Evolutionary conservation across 192 early-diverging fungal species (phyloP).

Genomic region (Backusella mclennaniae): DNA sequence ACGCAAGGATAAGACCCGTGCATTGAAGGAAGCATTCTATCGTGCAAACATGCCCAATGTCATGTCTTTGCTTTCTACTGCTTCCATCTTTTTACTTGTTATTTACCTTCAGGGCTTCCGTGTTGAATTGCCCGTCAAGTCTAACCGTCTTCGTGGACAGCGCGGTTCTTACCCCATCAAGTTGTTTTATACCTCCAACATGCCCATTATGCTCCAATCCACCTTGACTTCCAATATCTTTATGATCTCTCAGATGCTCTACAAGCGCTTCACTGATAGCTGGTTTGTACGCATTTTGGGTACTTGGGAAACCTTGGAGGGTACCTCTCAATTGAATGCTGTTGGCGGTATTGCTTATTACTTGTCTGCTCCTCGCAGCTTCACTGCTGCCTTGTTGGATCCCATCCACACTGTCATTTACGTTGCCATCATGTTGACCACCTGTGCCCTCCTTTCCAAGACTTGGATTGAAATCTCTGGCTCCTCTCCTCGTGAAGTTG

Average conservation of each 20-base stretch:
- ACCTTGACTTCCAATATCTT: conserved; percentile 96
- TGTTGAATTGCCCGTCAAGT: conserved; percentile 99
- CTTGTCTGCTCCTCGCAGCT: conserved; percentile 92
- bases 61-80: conserved; percentile 90
- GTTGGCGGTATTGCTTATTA: conserved; percentile 96
- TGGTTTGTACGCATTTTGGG: conserved; percentile 90
- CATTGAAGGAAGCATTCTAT: conserved; percentile 96
- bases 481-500: conserved; percentile 96
- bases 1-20: conserved; percentile 95
- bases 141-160: conserved; percentile 93
- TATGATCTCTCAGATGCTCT: conserved; percentile 98
- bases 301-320: conserved; percentile 96
- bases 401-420: conserved; percentile 96
- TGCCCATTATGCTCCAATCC: conserved; percentile 99
- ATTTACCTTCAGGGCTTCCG: conserved; percentile 99
- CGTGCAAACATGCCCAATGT: conserved; percentile 84
- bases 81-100: conserved; percentile 81
- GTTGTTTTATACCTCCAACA: conserved; percentile 99
- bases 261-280: conserved; percentile 97
- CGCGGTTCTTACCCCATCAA: conserved; percentile 99
- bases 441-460: conserved; percentile 95
- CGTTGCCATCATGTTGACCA: conserved; percentile 90
- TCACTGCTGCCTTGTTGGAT: conserved; percentile 81
- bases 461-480: conserved; percentile 99
- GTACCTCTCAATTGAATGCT: conserved; percentile 92